phyloP scores from a whole-genome alignment of 2,329 filamentous ascomycete genomes.

The Hypoxylon sp. region DNA sequence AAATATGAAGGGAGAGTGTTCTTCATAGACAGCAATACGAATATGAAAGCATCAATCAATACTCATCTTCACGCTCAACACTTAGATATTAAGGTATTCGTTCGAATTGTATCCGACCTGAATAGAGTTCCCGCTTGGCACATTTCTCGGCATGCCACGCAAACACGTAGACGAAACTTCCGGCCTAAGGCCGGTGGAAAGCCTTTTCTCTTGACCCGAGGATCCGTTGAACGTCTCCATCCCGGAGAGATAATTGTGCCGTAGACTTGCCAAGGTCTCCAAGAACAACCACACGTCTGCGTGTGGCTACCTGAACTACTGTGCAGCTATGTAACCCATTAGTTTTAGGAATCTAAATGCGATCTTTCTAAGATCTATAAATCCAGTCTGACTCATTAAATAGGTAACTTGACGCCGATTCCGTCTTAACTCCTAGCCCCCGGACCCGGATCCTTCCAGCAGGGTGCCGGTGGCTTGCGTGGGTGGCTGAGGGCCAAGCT shows the following conservation, averaged over 20 bases:
- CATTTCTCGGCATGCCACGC: conserved; percentile 8
- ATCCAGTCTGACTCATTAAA: not conserved
- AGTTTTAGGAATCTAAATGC: not conserved
- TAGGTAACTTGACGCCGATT: not conserved
- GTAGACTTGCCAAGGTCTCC: not conserved
- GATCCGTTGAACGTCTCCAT: not conserved
- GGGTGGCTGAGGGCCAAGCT: conserved; percentile 4
- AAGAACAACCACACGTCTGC: not conserved
- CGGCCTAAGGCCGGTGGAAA: not conserved
- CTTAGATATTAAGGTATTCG: not conserved
- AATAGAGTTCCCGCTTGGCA: conserved; percentile 5
- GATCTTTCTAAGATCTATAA: not conserved
- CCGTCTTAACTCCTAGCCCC: not conserved
- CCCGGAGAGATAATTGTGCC: not conserved
- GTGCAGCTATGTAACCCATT: not conserved
- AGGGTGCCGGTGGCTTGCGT: not conserved
- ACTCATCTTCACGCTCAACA: not conserved
- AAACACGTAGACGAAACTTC: conserved; percentile 7
- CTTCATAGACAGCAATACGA: not conserved
- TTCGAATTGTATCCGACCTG: not conserved
- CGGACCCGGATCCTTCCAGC: not conserved
- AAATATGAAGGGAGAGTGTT: not conserved
- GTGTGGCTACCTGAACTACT: not conserved
- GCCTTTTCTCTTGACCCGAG: not conserved
- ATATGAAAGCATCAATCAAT: not conserved